Percentiles rank a stretch among this genome's conserved stretches.
phyloP scores from a whole-genome alignment of 805 yeast genomes.

The Vanderwaltozyma tropicalis region DNA sequence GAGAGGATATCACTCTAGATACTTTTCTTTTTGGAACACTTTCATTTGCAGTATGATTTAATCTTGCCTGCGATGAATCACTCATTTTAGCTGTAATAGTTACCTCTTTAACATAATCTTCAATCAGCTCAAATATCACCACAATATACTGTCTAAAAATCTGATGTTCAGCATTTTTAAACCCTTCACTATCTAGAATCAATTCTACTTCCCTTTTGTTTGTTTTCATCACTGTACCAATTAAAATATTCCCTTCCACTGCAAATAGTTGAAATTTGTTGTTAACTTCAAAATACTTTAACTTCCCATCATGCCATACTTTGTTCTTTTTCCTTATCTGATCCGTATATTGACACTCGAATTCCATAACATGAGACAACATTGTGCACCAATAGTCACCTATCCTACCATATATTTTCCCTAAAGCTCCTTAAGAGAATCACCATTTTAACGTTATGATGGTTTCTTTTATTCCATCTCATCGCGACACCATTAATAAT shows the following conservation, averaged over 20 bases:
- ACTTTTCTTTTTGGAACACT: background rate
- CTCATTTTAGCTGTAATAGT: slow-evolving; percentile 3
- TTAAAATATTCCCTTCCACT: slow-evolving; percentile 15
- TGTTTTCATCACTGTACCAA: slow-evolving; percentile 19
- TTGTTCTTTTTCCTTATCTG: slow-evolving; percentile 26
- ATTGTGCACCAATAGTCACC: slow-evolving; percentile 3
- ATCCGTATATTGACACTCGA: slow-evolving; percentile 25
- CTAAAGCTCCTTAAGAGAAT: no score
- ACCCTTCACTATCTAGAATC: slow-evolving; percentile 15
- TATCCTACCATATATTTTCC: no score
- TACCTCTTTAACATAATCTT: slow-evolving; percentile 14
- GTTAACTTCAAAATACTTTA: slow-evolving; percentile 15
- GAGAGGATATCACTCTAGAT: background rate
- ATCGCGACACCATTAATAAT: no score
- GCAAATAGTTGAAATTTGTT: slow-evolving; percentile 18
- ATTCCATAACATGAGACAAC: slow-evolving; percentile 19
- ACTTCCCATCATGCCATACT: slow-evolving; percentile 28
- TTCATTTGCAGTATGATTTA: background rate
- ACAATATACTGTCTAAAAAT: slow-evolving; percentile 21
- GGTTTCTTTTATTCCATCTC: background rate
- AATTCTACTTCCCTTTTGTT: slow-evolving; percentile 13
- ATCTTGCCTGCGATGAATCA: background rate
- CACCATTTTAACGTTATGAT: background rate
- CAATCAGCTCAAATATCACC: slow-evolving; percentile 10
- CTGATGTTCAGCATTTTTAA: slow-evolving; percentile 19